Conservation (phyloP, 805 yeast species). For the Ogataea haglerorum region DNA sequence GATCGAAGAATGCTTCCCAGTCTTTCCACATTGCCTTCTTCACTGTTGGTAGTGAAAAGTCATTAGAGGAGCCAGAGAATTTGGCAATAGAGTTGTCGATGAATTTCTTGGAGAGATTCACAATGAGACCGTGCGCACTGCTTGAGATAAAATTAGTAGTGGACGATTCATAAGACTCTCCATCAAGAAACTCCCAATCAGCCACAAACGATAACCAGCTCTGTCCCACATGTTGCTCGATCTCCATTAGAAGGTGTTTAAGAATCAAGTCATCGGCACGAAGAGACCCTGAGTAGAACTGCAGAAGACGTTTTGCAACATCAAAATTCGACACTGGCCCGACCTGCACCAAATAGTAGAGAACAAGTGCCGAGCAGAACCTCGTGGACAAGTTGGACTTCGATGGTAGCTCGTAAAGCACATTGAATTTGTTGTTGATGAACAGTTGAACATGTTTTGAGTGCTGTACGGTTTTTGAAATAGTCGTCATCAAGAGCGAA, state of each 20-base stretch:
- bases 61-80: slow-evolving; percentile 27
- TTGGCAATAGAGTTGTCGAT: slow-evolving; percentile 46
- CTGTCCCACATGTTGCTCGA: slow-evolving; percentile 48
- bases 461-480: slow-evolving; percentile 37
- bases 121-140: slow-evolving; percentile 38
- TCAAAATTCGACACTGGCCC: slow-evolving; percentile 42
- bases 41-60: slow-evolving; percentile 15
- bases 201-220: slow-evolving; percentile 67
- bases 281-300: slow-evolving; percentile 61
- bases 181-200: slow-evolving; percentile 60
- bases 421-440: slow-evolving; percentile 47
- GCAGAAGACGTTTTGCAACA: slow-evolving; percentile 48
- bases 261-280: slow-evolving; percentile 60
- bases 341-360: slow-evolving; percentile 50
- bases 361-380: slow-evolving; percentile 42
- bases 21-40: slow-evolving; percentile 21
- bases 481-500: slow-evolving; percentile 37
- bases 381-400: slow-evolving; percentile 27
- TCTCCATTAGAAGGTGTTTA: slow-evolving; percentile 47
- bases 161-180: slow-evolving; percentile 1
- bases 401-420: slow-evolving; percentile 30
- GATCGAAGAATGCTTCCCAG: slow-evolving; percentile 30
- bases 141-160: slow-evolving; percentile 13
- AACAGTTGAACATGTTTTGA: slow-evolving; percentile 61
- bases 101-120: slow-evolving; percentile 48